Evolutionary conservation across 768 basidiomycete species (phyloP), one percentile per base, ranked within the genome.

Genomic region (Boletus patriciae): DNA sequence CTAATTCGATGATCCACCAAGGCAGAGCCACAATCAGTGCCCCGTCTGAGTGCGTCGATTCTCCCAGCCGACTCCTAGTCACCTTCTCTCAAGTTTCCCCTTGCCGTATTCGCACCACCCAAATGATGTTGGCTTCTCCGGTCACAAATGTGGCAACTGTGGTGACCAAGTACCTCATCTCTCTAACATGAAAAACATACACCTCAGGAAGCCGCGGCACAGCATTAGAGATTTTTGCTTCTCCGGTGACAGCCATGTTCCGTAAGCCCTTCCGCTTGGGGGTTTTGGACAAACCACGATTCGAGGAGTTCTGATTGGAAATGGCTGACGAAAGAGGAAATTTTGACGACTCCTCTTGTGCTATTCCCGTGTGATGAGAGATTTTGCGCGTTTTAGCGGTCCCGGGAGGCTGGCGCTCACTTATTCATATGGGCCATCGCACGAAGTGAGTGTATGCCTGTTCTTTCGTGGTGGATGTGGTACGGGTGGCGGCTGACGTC

Each of bases 221-320:
- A 67, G 66, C 67, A 69, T 67, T 41, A 59, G 47, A 21, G 5
- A n/a, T 46, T 67, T 67, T 54, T 57, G 33, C 46, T 45, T 50
- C 62, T 12, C 59, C 67, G 65, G 62, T 59, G 53, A 50, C 47
- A 55, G 53, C 58, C 42, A 29, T 21, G 40, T 64, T 51, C 21
- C 66, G 67, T 67, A 67, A 67, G 18, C 40, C 37, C 61, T 50
- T 36, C 23, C 48, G 52, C 54, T 48, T 47, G 9, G 23, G 2
- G 43, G 13, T n/a, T 21, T 36, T 48, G 18, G 13, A 25, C 51
- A 7, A 38, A 15, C 48, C 48, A 4, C 25, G 25, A 25, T 27
- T 13, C 46, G 37, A 40, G 31, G 36, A 38, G 37, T 31, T 38
- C 37, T 45, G 34, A 49, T 56, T 57, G 46, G 54, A 56, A 15